Percentiles rank a stretch among this genome's conserved stretches.
phyloP scores from a whole-genome alignment of 2,329 filamentous ascomycete genomes.

The Grosmannia penicillata region DNA sequence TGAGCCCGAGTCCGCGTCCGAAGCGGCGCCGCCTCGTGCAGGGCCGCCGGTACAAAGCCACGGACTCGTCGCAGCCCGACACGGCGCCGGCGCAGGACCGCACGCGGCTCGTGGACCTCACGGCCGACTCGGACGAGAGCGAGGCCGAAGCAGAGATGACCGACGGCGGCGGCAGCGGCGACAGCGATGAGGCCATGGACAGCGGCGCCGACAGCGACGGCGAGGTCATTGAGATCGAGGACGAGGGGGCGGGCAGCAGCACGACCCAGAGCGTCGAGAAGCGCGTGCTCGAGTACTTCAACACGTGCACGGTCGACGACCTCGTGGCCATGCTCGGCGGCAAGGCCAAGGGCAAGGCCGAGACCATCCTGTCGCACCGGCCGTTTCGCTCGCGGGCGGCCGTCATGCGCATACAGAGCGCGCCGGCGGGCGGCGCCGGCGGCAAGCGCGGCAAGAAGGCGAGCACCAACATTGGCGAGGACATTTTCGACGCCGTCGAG shows the following conservation, averaged over 20 bases:
- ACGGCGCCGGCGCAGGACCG: constrained; percentile 9
- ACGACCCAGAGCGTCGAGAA: constrained; percentile 12
- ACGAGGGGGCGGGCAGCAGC: neutral
- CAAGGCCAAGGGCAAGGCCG: constrained; percentile 53
- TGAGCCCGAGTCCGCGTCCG: constrained; percentile 8
- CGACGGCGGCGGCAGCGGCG: constrained; percentile 9
- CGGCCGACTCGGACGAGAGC: constrained; percentile 21
- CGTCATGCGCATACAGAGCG: constrained; percentile 48
- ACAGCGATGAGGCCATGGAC: constrained; percentile 13
- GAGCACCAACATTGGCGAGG: constrained; percentile 35
- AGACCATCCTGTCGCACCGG: constrained; percentile 54
- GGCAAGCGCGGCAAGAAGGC: constrained; percentile 24
- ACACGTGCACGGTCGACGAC: constrained; percentile 59
- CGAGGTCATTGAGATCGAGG: constrained; percentile 5
- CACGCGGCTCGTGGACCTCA: neutral
- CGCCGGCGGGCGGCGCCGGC: constrained; percentile 18
- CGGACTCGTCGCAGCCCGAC: constrained; percentile 10
- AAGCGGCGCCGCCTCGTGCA: constrained; percentile 16
- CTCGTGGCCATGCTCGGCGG: constrained; percentile 65
- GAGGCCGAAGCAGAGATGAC: constrained; percentile 25
- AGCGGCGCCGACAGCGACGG: constrained; percentile 15
- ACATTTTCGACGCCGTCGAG: constrained; percentile 36
- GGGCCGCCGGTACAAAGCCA: constrained; percentile 9
- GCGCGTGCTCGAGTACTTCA: constrained; percentile 64
- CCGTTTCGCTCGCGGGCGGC: constrained; percentile 56